Evolutionary conservation across 192 early-diverging fungal genomes (phyloP), one percentile per base, ranked within the genome.

Genomic region (Dissophora ornata): DNA sequence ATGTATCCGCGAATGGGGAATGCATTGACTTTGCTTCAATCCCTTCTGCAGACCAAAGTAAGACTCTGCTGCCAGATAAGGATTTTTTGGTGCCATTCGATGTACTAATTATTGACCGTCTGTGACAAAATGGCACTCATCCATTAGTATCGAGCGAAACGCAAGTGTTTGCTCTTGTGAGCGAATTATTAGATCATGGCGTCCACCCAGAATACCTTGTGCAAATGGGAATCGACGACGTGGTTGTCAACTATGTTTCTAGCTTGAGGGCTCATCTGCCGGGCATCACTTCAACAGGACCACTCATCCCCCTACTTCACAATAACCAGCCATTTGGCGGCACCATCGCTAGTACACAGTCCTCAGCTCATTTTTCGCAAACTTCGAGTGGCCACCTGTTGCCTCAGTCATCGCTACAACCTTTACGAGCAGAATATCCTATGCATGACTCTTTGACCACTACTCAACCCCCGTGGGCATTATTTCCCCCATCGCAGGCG

Each of bases 141-240:
- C 16, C 21, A 8, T 1, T 55, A 69, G 57, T 36, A 18, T n/a
- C 30, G 19, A 53, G 38, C 25, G 38, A 26, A 15, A n/a, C 47
- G 1, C 49, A 33, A 6, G 33, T 69, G 24, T 54, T 49, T 15
- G 40, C 30, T 1, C 47, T 69, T 9, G 57, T 69, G 21, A 41
- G 61, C 11, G 29, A 45, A 18, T 15, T 61, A 6, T 19, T 69
- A n/a, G 49, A 38, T 24, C 67, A 60, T 8, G 67, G 57, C 7
- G 40, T 69, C 22, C 34, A 25, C 29, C 57, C 67, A 7, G 50
- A 59, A 22, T 8, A 47, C 4, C 50, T 69, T 26, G 15, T 61
- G 28, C 28, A 54, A 3, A 51, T 38, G 16, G 58, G 58, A 18
- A 51, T 69, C 50, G 57, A 61, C 32, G 18, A 13, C 6, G 19